Conservation (phyloP, 257 asterid species). For the Haberlea rhodopensis region DNA sequence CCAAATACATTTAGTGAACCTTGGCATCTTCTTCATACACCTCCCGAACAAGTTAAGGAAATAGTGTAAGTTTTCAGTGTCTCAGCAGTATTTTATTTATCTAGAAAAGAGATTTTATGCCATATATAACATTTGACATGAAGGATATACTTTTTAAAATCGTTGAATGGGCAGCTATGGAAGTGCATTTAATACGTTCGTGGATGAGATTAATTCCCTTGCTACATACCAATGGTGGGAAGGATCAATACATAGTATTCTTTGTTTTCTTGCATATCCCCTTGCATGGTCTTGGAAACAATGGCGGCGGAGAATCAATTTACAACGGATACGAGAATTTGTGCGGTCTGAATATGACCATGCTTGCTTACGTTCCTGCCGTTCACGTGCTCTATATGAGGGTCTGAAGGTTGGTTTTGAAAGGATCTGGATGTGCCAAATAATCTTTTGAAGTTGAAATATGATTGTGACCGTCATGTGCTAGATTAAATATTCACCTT, state of each 20-base stretch:
- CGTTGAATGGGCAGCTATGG: conserved; percentile 59
- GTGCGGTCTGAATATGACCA: conserved; percentile 98
- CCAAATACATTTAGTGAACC: conserved; percentile 94
- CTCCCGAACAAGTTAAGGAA: conserved; percentile 88
- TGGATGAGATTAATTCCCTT: conserved; percentile 89
- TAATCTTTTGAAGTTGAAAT: too few relatives aligned
- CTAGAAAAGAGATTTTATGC: conserved; percentile 12
- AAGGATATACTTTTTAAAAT: conserved; percentile 16
- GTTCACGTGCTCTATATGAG: conserved; percentile 97
- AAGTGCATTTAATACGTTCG: conserved; percentile 86
- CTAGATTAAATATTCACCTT: not conserved
- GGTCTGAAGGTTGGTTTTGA: conserved; percentile 78
- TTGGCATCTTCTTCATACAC: conserved; percentile 98
- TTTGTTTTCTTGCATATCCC: conserved; percentile 84
- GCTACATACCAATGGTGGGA: conserved; percentile 99
- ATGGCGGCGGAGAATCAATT: conserved; percentile 88
- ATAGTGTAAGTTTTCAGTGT: conserved; percentile 70
- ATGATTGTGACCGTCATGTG: not conserved
- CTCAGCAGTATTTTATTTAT: not conserved
- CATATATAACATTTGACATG: not conserved
- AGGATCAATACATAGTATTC: conserved; percentile 83
- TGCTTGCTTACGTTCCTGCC: conserved; percentile 98
- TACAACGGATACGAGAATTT: conserved; percentile 88
- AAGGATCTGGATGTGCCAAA: not conserved
- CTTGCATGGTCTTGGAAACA: conserved; percentile 99